Evolutionary conservation across 2,329 filamentous ascomycete species (phyloP), one percentile per base, ranked within the genome.

Genomic region (Alternaria arbusti): DNA sequence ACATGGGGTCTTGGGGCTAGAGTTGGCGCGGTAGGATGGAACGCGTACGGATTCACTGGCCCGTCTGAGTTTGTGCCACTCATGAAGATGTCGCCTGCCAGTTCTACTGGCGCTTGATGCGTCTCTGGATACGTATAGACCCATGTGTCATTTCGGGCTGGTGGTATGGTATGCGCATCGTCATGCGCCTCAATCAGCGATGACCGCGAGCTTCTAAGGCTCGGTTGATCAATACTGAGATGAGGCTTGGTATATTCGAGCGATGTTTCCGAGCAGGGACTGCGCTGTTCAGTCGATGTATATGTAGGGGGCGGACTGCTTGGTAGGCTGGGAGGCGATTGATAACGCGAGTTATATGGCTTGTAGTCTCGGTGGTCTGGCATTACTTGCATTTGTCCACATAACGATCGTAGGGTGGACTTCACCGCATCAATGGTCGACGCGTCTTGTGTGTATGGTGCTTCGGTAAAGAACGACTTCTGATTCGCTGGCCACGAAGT

Each of bases 21-120:
- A 9, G 10, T 22, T 5, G 56, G 20, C 26, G 23, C 32, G 3
- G 51, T 22, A n/a, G 22, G 52, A 8, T 68, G 54, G 3, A 56
- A 57, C 6, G 70, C 68, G 23, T 61, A 67, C 26, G 70, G 70
- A 20, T 72, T 67, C 1, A 72, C 69, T 4, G 70, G 70, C 1
- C 70, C 68, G n/a, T 59, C 46, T 3, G 61, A 25, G 36, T 72
- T 72, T n/a, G 70, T 72, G 4, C 49, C 70, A 52, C 68, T 71
- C 54, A 71, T 54, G n/a, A 17, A 22, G 5, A 22, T 36, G 17
- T 70, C 52, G 10, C 70, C 62, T 5, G 61, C 58, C 12, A 72
- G 43, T 47, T 72, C 70, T 5, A 63, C 58, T 3, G 64, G 26
- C 2, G 7, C 13, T 26, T 23, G 11, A 6, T 56, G 12, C 2